Evolutionary conservation across 2,329 filamentous ascomycete species (phyloP), one percentile per base, ranked within the genome.

Genomic region (Verticillium tricorpus): DNA sequence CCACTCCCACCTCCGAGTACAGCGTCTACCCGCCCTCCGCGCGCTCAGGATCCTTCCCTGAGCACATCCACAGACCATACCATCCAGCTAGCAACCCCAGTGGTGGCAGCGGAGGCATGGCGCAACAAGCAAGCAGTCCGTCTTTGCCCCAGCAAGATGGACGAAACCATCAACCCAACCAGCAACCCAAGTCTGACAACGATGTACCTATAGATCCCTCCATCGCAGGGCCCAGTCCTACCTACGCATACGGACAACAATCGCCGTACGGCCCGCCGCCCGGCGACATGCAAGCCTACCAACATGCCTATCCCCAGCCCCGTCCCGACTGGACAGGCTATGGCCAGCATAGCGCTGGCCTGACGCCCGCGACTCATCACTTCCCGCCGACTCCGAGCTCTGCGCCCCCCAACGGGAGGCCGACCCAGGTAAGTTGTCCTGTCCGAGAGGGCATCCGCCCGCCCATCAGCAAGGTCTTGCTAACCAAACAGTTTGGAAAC

Each of bases 141-240:
- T 97, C 92, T 81, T 86, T 92, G 85, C 85, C 90, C 88, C 83
- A 91, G 82, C 85, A 88, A 85, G 90, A 93, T 92, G 90, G 78
- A 74, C 83, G 85, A 81, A 89, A 83, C 85, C 87, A 90, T 89
- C 89, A 89, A 82, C 84, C 86, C 81, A 83, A 85, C 77, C 83
- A 87, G 39, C 58, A 54, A n/a, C 40, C 89, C 81, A 93, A 92
- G 80, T 96, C 93, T 97, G 91, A 97, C 92, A 86, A 85, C 86
- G 89, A 92, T 88, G 88, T 96, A 83, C 92, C 92, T 89, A 93
- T 96, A 97, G 94, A 97, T 96, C 93, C 93, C 73, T 96, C 93
- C 77, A 97, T 97, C 77, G 91, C 93, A 78, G 89, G 91, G 72
- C 91, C 92, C 74, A 97, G 92, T 84, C 93, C 94, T 64, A 93